phyloP scores from a whole-genome alignment of 2,329 filamentous ascomycete genomes.

The Kalmusia sp. region DNA sequence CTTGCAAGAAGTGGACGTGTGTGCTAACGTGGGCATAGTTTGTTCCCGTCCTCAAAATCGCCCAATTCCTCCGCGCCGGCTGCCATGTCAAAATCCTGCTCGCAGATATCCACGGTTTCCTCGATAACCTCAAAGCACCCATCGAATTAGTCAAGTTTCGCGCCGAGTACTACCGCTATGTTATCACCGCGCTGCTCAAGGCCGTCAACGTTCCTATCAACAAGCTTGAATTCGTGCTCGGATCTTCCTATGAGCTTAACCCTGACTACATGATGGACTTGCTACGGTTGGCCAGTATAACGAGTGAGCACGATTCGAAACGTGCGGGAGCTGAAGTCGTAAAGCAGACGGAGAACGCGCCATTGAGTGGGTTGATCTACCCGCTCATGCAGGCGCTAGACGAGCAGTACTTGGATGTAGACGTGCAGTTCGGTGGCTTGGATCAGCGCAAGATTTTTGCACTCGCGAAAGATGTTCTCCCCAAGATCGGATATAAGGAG shows the following conservation, averaged over 20 bases:
- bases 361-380: conserved; percentile 78
- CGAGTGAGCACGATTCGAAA: conserved; percentile 81
- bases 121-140: conserved; percentile 85
- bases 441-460: conserved; percentile 93
- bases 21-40: conserved; percentile 55
- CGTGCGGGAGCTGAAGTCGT: conserved; percentile 94
- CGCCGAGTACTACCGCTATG: conserved; percentile 80
- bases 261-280: conserved; percentile 84
- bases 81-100: conserved; percentile 83
- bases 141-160: conserved; percentile 85
- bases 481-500: conserved; percentile 81
- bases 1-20: background rate
- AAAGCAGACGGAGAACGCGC: conserved; percentile 83
- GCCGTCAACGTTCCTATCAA: conserved; percentile 80
- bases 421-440: conserved; percentile 79
- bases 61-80: conserved; percentile 82
- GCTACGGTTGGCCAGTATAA: conserved; percentile 74
- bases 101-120: conserved; percentile 70
- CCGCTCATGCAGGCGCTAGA: conserved; percentile 90
- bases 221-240: conserved; percentile 82
- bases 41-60: conserved; percentile 86
- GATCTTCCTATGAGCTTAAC: conserved; percentile 78
- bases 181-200: conserved; percentile 77
- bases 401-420: conserved; percentile 81
- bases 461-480: conserved; percentile 82